Conservation (phyloP, 2,329 filamentous ascomycete species). For the Aspergillus pseudotamarii region DNA sequence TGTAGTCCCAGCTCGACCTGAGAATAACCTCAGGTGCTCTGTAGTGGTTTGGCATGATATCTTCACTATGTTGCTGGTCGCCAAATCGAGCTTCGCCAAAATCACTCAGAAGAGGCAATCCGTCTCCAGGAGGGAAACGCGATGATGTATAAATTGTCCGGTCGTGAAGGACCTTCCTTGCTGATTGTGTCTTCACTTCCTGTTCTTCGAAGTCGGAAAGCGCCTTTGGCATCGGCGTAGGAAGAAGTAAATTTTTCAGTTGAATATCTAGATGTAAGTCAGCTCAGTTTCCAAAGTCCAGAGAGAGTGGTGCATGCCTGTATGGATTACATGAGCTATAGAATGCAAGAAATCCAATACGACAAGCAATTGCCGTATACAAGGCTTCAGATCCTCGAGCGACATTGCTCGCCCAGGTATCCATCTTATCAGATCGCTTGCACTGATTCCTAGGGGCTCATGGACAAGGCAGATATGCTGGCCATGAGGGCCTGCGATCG, state of each 20-base stretch:
- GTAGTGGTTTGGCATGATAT: constrained; percentile 20
- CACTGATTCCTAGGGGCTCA: constrained; percentile 20
- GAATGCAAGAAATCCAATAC: constrained; percentile 15
- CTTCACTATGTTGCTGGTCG: constrained; percentile 20
- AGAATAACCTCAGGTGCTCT: constrained; percentile 45
- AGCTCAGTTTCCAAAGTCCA: neutral
- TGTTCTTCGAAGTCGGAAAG: constrained; percentile 7
- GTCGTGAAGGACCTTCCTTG: constrained; percentile 10
- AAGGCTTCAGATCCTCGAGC: constrained; percentile 14
- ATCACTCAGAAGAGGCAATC: constrained; percentile 6
- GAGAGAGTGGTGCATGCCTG: neutral
- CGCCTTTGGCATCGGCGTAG: neutral
- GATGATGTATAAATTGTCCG: constrained; percentile 8
- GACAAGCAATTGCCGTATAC: constrained; percentile 13
- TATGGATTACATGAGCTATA: neutral
- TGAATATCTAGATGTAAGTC: neutral
- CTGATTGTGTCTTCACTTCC: neutral
- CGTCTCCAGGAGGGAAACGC: constrained; percentile 1
- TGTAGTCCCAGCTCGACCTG: constrained; percentile 41
- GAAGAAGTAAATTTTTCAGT: constrained; percentile 3
- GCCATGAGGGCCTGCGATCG: constrained; percentile 20
- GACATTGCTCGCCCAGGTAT: constrained; percentile 6
- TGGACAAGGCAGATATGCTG: constrained; percentile 27
- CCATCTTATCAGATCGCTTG: constrained; percentile 7
- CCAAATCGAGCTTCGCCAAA: constrained; percentile 8